A percentile compares a stretch with the other conserved stretches of the same genome.
Conservation (phyloP, 2,329 filamentous ascomycete species). For the Pezicula neosporulosa region DNA sequence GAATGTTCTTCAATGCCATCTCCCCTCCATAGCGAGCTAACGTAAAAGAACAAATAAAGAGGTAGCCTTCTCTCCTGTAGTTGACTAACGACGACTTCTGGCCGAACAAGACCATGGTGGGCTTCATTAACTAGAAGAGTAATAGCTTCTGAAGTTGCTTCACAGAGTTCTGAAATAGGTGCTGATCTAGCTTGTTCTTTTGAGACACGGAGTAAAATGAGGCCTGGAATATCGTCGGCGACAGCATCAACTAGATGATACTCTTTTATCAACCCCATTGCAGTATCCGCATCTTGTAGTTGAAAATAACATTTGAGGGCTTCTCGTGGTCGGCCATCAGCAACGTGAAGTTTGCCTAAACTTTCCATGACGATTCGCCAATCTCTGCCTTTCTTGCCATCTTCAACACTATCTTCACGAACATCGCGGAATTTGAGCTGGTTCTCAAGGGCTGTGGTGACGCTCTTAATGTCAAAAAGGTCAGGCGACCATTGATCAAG, state of each 20-base stretch:
- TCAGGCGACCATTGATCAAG: conserved; percentile 82
- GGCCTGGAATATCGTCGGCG: conserved; percentile 82
- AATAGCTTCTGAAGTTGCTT: conserved; percentile 78
- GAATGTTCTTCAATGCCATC: conserved; percentile 56
- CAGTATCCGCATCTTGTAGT: conserved; percentile 86
- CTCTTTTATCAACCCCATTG: conserved; percentile 81
- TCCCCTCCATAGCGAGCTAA: conserved; percentile 81
- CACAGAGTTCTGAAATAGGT: conserved; percentile 67
- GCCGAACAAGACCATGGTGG: conserved; percentile 79
- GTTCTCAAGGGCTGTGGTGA: conserved; percentile 77
- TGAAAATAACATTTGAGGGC: conserved; percentile 86
- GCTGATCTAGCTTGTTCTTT: conserved; percentile 65
- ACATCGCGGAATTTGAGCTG: conserved; percentile 76
- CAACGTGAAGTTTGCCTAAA: conserved; percentile 80
- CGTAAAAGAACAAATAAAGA: conserved; percentile 87
- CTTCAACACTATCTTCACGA: conserved; percentile 71
- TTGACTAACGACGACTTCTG: conserved; percentile 74
- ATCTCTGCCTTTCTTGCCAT: conserved; percentile 69
- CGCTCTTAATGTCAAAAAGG: conserved; percentile 73
- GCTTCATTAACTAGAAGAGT: conserved; percentile 87
- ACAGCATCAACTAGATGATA: conserved; percentile 88
- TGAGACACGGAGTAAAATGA: conserved; percentile 83
- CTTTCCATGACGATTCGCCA: conserved; percentile 89
- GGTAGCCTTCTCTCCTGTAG: conserved; percentile 64
- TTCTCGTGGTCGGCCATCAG: conserved; percentile 75